Percentiles rank a stretch among this genome's conserved stretches.
phyloP scores from a whole-genome alignment of 139 green algal species.

The Micractinium conductrix region DNA sequence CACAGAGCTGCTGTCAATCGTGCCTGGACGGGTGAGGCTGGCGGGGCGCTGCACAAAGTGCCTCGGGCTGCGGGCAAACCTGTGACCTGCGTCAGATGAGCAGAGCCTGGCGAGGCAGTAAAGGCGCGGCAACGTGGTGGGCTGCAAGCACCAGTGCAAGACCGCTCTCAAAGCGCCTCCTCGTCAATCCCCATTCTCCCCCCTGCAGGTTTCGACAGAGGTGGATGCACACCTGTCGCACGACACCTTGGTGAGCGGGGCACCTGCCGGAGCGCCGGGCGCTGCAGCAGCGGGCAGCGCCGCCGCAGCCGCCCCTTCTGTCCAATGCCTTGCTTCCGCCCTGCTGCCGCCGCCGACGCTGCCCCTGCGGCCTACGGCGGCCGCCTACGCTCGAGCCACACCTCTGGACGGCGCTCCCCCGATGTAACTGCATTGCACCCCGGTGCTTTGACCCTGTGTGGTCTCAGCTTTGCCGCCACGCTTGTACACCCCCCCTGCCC shows the following conservation, averaged over 20 bases:
- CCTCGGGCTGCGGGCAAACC: background rate
- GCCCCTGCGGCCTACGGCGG: background rate
- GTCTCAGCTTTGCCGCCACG: background rate
- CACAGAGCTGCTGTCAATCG: constrained; percentile 75
- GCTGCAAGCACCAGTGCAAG: too few species aligned
- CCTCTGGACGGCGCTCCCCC: too few species aligned
- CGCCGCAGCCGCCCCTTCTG: background rate
- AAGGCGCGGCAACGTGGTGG: background rate
- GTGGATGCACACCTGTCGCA: constrained; percentile 76
- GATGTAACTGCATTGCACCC: too few species aligned
- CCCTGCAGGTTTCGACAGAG: constrained; percentile 72
- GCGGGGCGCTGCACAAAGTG: background rate
- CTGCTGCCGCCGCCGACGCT: background rate
- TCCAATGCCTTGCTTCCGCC: background rate
- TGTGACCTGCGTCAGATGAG: background rate
- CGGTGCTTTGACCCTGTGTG: too few species aligned
- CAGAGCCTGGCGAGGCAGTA: too few species aligned
- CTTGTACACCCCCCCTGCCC: background rate
- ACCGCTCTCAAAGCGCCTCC: too few species aligned
- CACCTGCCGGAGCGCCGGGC: background rate
- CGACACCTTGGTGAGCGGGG: constrained; percentile 54
- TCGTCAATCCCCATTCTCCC: background rate
- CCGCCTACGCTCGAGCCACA: too few species aligned
- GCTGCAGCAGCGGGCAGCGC: background rate
- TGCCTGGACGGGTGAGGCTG: constrained; percentile 73